Evolutionary conservation across 2,329 filamentous ascomycete genomes (phyloP), one percentile per base, ranked within the genome.

Genomic region (Nigrospora osmanthi): DNA sequence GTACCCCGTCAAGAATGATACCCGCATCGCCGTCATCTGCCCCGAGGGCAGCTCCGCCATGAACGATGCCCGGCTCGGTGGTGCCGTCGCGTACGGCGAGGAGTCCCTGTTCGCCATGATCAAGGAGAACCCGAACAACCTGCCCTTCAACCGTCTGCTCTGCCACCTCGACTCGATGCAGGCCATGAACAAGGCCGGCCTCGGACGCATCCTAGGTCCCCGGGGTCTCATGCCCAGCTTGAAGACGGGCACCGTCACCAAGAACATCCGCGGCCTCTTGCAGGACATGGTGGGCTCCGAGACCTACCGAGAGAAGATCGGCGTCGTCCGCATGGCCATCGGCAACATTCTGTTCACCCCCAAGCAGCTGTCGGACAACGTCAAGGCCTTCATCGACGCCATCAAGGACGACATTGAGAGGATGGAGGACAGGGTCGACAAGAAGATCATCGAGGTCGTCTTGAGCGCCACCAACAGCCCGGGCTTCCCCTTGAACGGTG

Each of bases 261-360:
- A 78, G 59, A 85, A 95, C 61, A 78, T 95, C 14, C 76, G 76
- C 44, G 66, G 73, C n/a, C 76, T 82, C 32, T 86, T 98, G 58
- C 80, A 78, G 57, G 87, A 91, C 53, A 81, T 95, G 66, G 81
- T 89, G 13, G 89, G 91, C 49, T 88, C 83, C 44, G 87, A 83
- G 43, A 82, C 90, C 54, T 98, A 95, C 69, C 81, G 89, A 60
- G 93, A 98, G 71, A 78, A 85, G 54, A 67, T 83, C 53, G 93
- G 89, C 14, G 87, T 93, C 30, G 80, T 98, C 45, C 77, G 90
- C 48, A 79, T 97, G 74, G 84, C 89, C n/a, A 79, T 98, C 49
- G 93, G 91, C 6, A 89, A 96, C 68, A 67, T 98, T 60, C 85
- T 80, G 1, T 95, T 95, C 68, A 87, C 88, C 7, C 89, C 93